Evolutionary conservation across 2,329 filamentous ascomycete species (phyloP), one percentile per base, ranked within the genome.

Genomic region (Fusarium drepaniforme): DNA sequence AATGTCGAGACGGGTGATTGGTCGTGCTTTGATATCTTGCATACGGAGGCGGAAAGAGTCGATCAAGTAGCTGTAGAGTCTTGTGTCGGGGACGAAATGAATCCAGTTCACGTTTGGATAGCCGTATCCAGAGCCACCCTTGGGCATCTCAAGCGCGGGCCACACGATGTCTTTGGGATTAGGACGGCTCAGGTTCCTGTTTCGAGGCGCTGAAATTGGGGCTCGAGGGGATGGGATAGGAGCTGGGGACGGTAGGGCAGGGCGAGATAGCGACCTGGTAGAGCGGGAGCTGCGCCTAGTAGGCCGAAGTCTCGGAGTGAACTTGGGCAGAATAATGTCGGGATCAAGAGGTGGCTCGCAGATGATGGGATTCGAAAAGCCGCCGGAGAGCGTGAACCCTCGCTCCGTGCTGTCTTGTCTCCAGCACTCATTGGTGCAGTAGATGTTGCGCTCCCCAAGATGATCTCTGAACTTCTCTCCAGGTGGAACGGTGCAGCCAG

Each of bases 51-150:
- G 84, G 74, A 85, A 87, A 5, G 80, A 71, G 71, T 88, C 85
- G 60, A 88, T 82, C 8, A 88, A 79, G 1, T 85, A 76, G 40
- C 79, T 75, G 79, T 83, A 87, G n/a, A 85, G 81, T 60, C 87
- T 84, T 8, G 78, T 67, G 66, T 83, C 75, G 1, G 84, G 79
- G 4, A 83, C 83, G 65, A 75, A 75, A 64, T 85, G 81, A 9
- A 87, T 81, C 79, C 80, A 87, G 8, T 76, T 82, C 53, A 76
- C 77, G 16, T n/a, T 63, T 13, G 21, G 38, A 5, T 11, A 51
- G 7, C 18, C 49, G 18, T 53, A 53, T 7, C 28, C 28, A n/a
- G 25, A 30, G 18, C 16, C 28, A 2, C 49, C 25, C 5, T 11
- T 4, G 18, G 49, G 49, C 3, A 53, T 33, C 49, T 53, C 49